These are phyloP conservation scores for Alternaria ethzedia DNA, from an alignment of 2,329 filamentous ascomycete genomes.

Conservation along the genomic window DNA sequence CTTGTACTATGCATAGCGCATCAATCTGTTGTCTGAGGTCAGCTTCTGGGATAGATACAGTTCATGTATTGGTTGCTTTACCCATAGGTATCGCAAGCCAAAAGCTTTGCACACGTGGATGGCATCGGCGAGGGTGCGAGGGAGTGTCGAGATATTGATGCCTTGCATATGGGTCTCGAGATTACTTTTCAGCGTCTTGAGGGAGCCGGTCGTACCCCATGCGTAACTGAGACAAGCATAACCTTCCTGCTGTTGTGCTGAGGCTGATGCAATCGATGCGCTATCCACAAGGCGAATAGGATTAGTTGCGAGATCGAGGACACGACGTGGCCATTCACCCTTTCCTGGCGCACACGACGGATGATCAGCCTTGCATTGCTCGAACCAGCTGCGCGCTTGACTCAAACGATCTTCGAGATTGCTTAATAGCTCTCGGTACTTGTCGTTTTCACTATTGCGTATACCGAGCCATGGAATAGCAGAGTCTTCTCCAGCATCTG, in stretches of 20 bases:
- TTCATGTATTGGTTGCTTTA: not conserved
- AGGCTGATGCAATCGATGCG: not conserved
- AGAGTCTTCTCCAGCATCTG: not conserved
- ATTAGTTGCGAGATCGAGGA: not conserved
- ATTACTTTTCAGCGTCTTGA: not conserved
- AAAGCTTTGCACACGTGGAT: not conserved
- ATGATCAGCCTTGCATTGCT: not conserved
- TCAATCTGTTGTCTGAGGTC: not conserved
- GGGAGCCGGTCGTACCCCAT: not conserved
- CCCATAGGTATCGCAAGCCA: not conserved
- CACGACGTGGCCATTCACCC: not conserved
- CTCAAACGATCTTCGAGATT: not conserved
- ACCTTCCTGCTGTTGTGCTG: not conserved
- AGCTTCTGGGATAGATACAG: not conserved
- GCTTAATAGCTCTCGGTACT: not conserved
- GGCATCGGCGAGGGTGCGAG: not conserved
- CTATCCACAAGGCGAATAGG: not conserved
- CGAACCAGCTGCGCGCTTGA: not conserved
- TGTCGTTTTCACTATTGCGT: not conserved
- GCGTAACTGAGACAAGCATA: constrained; percentile 5
- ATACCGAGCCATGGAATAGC: not conserved
- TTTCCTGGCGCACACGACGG: not conserved
- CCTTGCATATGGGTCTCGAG: not conserved
- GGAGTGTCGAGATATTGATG: not conserved
- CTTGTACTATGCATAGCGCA: constrained; percentile 1